Base-by-base conservation (phyloP, 192 early-diverging fungal species). In the Umbelopsis isabellina region DNA sequence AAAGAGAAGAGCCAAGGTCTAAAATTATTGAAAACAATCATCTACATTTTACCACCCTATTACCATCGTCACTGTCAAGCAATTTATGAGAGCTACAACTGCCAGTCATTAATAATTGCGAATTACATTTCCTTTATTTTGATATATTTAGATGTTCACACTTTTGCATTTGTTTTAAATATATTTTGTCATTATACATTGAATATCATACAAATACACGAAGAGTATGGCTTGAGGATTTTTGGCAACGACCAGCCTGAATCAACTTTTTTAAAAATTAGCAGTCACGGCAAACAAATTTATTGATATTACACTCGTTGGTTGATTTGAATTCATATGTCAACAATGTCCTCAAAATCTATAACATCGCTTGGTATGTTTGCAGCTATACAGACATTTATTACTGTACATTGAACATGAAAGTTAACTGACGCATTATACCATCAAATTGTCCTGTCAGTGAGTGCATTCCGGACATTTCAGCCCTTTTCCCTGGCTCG, bases 1-100 rank as follows among this genome's bases (percentile, higher is more conserved):
- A 33, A 74, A 68, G 64, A 68, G 68, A 48, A 74, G 68, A 58
- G 72, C 72, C 25, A 67, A 49, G 49, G 66, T 73, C n/a, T 73
- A 73, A 45, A 46, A 5, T 51, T 12, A 11, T 20, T 20, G 52
- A 53, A 53, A 0, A 4, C 15, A 16, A 53, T 22, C 52, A 30
- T 53, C 20, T 21, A 22, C 52, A 22, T 25, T 53, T 30, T 53
- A 41, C 37, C 37, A 41, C 37, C 37, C 6, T 41, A 41, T 41
- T 6, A 41, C 37, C 37, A 41, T 41, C 37, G 37, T 41, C 37
- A 41, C 37, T 41, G 1, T 41, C 37, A 41, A 41, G 37, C 37
- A 41, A 41, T 41, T 41, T 10, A 10, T 41, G 37, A 41, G 37
- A 41, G 37, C 37, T 41, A 6, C 37, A 41, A 41, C 30, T 61